phyloP scores from a whole-genome alignment of 148 eudicot species.

The Nepenthes gracilis region DNA sequence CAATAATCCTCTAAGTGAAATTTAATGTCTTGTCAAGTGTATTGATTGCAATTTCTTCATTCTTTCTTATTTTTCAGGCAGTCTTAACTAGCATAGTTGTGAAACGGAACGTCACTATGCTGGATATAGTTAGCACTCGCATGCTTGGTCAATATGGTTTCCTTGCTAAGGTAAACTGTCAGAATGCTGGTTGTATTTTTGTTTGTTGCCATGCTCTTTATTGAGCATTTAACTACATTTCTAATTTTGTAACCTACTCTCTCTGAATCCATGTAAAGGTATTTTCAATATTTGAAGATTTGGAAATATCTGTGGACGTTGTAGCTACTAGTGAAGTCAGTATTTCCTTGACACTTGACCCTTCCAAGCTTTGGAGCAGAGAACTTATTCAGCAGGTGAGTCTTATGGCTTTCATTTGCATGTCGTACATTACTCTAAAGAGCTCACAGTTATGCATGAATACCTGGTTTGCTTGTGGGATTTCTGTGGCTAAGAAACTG shows the following conservation, averaged over 20 bases:
- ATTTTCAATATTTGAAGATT: constrained; percentile 80
- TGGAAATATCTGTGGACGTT: constrained; percentile 96
- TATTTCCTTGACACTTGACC: constrained; percentile 88
- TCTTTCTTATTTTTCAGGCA: constrained; percentile 38
- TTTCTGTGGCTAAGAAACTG: too few species aligned
- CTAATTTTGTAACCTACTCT: constrained; percentile 1
- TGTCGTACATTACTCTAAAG: background rate
- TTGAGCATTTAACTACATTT: background rate
- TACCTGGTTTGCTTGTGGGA: background rate
- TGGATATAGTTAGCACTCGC: constrained; percentile 93
- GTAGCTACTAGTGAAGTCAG: constrained; percentile 99
- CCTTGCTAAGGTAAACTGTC: constrained; percentile 64
- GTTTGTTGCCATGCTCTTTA: constrained; percentile 1
- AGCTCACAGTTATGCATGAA: background rate
- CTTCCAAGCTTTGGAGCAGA: constrained; percentile 98
- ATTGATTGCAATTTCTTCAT: background rate
- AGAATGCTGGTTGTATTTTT: background rate
- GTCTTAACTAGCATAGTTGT: constrained; percentile 90
- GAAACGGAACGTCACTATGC: constrained; percentile 94
- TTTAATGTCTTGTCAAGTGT: background rate
- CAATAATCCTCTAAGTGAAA: constrained; percentile 2
- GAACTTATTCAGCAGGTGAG: constrained; percentile 88
- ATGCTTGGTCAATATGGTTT: constrained; percentile 98
- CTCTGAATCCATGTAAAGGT: constrained; percentile 31
- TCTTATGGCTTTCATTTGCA: background rate